These are phyloP conservation scores for Marsdenia floribunda DNA, from an alignment of 257 asterid species.

Conservation along the genomic window DNA sequence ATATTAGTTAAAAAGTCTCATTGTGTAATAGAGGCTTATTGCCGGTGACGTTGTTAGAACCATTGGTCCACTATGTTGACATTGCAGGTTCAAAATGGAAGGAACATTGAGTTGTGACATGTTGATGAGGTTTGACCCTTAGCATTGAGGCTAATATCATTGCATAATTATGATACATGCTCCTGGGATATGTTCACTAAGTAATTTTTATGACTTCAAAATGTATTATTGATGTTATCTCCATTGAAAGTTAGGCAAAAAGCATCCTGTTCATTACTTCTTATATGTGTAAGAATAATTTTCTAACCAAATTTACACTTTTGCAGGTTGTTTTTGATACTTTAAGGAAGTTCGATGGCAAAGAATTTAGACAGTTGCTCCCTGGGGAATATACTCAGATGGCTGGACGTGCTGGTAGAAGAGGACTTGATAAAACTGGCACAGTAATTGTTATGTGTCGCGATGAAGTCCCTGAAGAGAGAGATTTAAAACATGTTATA, in stretches of 20 bases:
- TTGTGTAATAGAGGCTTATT: background rate
- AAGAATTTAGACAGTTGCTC: constrained; percentile 80
- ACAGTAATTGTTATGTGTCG: constrained; percentile 91
- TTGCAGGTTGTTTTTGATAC: constrained; percentile 93
- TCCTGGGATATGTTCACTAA: background rate
- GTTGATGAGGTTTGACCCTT: background rate
- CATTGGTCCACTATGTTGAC: background rate
- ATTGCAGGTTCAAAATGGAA: background rate
- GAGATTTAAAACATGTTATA: constrained; percentile 64
- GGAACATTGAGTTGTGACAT: background rate
- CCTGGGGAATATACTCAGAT: constrained; percentile 99
- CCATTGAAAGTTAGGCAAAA: background rate
- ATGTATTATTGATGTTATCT: background rate
- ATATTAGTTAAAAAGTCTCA: background rate
- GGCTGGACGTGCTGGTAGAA: constrained; percentile 99
- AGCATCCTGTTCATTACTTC: background rate
- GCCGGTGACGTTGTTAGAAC: background rate
- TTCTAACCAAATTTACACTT: constrained; percentile 17
- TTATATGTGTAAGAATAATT: background rate
- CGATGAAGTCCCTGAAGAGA: constrained; percentile 86
- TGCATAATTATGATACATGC: background rate
- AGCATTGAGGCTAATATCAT: background rate
- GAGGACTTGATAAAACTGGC: constrained; percentile 97
- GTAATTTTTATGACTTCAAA: constrained; percentile 3
- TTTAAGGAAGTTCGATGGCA: constrained; percentile 89